These are phyloP conservation scores for Vachellia pachyceras DNA, from an alignment of 306 rosid species.

Conservation along the genomic window DNA sequence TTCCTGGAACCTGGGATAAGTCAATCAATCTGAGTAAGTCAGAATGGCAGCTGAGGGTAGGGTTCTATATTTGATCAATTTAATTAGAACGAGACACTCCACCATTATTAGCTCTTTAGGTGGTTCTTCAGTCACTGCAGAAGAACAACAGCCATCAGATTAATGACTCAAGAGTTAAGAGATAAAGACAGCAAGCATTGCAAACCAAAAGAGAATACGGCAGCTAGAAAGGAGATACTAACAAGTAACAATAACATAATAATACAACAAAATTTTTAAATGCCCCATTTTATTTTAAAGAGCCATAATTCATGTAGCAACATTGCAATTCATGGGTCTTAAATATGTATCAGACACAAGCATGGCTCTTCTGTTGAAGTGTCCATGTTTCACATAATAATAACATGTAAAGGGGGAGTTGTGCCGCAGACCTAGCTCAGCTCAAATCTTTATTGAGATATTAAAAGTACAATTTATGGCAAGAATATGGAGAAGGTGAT, in stretches of 20 bases:
- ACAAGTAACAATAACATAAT: background rate
- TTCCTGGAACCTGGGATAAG: conserved; percentile 71
- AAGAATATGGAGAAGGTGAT: background rate
- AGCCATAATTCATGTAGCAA: background rate
- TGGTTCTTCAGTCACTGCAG: conserved; percentile 85
- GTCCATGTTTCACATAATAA: background rate
- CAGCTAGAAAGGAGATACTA: background rate
- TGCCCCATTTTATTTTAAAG: background rate
- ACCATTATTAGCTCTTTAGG: conserved; percentile 84
- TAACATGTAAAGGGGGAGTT: conserved; percentile 1
- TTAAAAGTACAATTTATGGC: background rate
- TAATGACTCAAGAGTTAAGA: background rate
- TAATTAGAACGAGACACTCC: conserved; percentile 37
- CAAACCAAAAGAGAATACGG: conserved; percentile 24
- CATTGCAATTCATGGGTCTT: background rate
- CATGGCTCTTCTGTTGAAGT: background rate
- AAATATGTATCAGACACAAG: background rate
- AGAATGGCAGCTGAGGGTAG: background rate
- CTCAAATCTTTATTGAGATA: too few species aligned
- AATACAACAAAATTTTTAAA: background rate
- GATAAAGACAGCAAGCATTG: conserved; percentile 21
- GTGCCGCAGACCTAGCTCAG: conserved; percentile 6
- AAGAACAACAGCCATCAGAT: conserved; percentile 45
- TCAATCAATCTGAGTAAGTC: conserved; percentile 42
- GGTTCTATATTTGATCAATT: conserved; percentile 2